phyloP scores from a whole-genome alignment of 164 flowering plant genomes.

The Aristolochia fimbriata region DNA sequence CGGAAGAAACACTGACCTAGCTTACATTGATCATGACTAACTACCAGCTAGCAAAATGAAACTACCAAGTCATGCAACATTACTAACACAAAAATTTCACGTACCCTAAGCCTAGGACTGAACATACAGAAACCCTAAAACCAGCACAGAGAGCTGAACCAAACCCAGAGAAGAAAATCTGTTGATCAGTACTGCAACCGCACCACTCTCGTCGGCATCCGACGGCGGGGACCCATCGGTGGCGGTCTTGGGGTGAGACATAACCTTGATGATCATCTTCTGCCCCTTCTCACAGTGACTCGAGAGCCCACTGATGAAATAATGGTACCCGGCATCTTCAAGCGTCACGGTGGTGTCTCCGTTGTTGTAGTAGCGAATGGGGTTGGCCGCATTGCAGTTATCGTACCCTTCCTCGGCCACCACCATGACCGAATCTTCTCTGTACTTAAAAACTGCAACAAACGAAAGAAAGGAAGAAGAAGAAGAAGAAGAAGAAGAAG shows the following conservation, averaged over 20 bases:
- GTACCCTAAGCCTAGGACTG: too few species aligned
- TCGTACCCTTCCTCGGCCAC: conserved; percentile 43
- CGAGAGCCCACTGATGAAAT: conserved; percentile 62
- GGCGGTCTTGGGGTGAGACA: conserved; percentile 9
- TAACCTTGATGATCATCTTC: conserved; percentile 50
- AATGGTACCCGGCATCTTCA: conserved; percentile 35
- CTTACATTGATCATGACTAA: too few species aligned
- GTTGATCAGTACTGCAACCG: not conserved
- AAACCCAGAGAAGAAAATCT: not conserved
- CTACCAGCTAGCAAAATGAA: too few species aligned
- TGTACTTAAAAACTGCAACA: conserved; percentile 46
- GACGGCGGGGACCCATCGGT: conserved; percentile 2
- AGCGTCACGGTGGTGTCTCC: conserved; percentile 43
- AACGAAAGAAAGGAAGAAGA: not conserved
- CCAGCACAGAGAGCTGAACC: not conserved
- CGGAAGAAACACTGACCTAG: too few species aligned
- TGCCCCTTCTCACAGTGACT: conserved; percentile 65
- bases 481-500: too few species aligned
- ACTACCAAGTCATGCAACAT: too few species aligned
- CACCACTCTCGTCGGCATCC: not conserved
- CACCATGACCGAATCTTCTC: conserved; percentile 57
- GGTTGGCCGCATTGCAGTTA: conserved; percentile 41
- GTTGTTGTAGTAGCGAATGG: conserved; percentile 43
- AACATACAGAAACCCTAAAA: not conserved
- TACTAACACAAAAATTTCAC: too few species aligned